These are phyloP conservation scores for Monosporozyma yasuniensis DNA, from an alignment of 805 yeast species.

Conservation along the genomic window DNA sequence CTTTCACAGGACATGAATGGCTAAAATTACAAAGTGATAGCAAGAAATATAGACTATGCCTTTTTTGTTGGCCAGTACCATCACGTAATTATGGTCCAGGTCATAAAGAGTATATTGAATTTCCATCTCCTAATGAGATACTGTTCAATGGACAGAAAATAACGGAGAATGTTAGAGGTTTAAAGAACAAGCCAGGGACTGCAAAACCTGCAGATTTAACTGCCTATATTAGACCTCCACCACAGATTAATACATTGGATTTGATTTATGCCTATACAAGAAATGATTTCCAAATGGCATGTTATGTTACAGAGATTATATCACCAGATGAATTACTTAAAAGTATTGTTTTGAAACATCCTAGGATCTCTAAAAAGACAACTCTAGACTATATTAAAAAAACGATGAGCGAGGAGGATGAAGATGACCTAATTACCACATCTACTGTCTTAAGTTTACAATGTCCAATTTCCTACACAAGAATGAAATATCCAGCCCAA, in stretches of 20 bases:
- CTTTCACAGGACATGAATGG: constrained; percentile 36
- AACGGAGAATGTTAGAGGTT: constrained; percentile 54
- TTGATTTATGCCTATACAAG: constrained; percentile 49
- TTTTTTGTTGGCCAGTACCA: constrained; percentile 46
- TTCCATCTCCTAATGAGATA: constrained; percentile 63
- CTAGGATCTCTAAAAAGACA: constrained; percentile 44
- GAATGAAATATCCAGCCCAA: constrained; percentile 65
- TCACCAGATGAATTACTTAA: constrained; percentile 33
- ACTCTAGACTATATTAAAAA: constrained; percentile 41
- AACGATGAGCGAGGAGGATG: constrained; percentile 39
- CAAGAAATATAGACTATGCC: constrained; percentile 34
- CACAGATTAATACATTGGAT: constrained; percentile 35
- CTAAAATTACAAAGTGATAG: constrained; percentile 27
- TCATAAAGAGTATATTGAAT: constrained; percentile 66
- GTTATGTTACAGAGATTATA: constrained; percentile 46
- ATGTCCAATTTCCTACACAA: constrained; percentile 69
- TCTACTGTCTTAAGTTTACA: constrained; percentile 57
- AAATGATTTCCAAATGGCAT: constrained; percentile 39
- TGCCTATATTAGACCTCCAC: constrained; percentile 26
- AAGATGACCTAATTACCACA: constrained; percentile 64
- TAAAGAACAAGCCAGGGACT: constrained; percentile 68
- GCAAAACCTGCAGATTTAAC: constrained; percentile 76
- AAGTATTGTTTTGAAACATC: constrained; percentile 34
- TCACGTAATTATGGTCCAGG: constrained; percentile 7
- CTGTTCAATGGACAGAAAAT: constrained; percentile 44